Evolutionary conservation across 1,139 yeast species (phyloP).

Genomic region (Blastobotrys arbuscula): DNA sequence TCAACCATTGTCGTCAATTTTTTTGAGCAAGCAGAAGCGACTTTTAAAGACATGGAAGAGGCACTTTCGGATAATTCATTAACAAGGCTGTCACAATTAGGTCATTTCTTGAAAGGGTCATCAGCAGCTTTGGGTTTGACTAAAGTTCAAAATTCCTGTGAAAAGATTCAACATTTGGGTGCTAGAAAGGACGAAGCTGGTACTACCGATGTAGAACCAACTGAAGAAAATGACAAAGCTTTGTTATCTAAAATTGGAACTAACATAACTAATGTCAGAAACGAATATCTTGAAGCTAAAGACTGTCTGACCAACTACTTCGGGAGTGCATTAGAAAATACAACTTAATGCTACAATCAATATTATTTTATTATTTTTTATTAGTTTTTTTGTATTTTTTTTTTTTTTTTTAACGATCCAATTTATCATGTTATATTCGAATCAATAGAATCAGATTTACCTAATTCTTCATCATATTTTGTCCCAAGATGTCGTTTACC

Average conservation of each 20-base stretch:
- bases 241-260: conserved; percentile 28
- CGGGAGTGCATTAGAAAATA: conserved; percentile 6
- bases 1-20: conserved; percentile 71
- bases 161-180: conserved; percentile 90
- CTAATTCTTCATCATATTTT: conserved; percentile 15
- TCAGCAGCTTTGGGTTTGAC: conserved; percentile 90
- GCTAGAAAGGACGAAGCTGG: conserved; percentile 40
- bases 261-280: conserved; percentile 28
- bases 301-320: conserved; percentile 23
- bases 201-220: conserved; percentile 24
- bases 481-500: conserved; percentile 40
- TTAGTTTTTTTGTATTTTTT: not conserved
- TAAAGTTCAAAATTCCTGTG: conserved; percentile 81
- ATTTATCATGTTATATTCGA: not conserved
- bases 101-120: conserved; percentile 92
- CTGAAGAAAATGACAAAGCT: conserved; percentile 22
- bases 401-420: not conserved
- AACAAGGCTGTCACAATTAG: conserved; percentile 61
- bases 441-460: not conserved
- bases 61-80: conserved; percentile 48
- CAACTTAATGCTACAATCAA: conserved; percentile 7
- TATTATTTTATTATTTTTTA: not conserved
- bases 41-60: conserved; percentile 65
- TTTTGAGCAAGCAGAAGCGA: conserved; percentile 81
- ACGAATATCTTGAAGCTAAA: conserved; percentile 33